A percentile compares a stretch with the other conserved stretches of the same genome.
phyloP scores from a whole-genome alignment of 441 rosid genomes.

The Kokia cookei region DNA sequence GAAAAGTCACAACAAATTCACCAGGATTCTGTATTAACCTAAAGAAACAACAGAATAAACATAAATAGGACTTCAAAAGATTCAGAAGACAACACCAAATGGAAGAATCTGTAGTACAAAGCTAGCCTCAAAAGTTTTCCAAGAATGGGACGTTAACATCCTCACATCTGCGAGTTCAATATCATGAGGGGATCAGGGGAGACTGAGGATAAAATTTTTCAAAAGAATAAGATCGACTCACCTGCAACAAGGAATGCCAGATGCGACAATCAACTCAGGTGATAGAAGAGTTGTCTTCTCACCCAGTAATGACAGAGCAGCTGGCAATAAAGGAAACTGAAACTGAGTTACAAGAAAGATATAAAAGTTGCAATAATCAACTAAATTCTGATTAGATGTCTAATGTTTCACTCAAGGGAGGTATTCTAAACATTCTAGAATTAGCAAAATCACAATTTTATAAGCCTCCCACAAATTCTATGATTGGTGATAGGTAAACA shows the following conservation, averaged over 20 bases:
- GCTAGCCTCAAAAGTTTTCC: constrained; percentile 1
- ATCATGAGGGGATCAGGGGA: constrained; percentile 1
- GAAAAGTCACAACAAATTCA: constrained; percentile 99
- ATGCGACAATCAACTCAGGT: constrained; percentile 75
- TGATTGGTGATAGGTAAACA: neutral
- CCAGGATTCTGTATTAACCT: constrained; percentile 99
- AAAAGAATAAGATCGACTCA: constrained; percentile 25
- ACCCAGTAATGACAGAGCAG: constrained; percentile 80
- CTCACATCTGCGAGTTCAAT: neutral
- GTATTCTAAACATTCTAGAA: neutral
- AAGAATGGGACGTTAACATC: neutral
- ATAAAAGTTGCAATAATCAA: constrained; percentile 7
- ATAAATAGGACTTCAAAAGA: constrained; percentile 22
- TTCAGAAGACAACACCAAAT: constrained; percentile 11
- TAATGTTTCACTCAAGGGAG: neutral
- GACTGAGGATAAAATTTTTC: neutral
- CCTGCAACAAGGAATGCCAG: constrained; percentile 98
- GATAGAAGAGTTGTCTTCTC: constrained; percentile 99
- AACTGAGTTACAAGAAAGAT: constrained; percentile 10
- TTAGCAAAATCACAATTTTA: neutral
- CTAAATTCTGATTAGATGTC: neutral
- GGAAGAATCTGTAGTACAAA: neutral
- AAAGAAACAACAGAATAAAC: constrained; percentile 29
- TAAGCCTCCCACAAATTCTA: neutral
- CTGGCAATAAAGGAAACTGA: constrained; percentile 41